These are phyloP conservation scores for Pseudozyma sp. DNA, from an alignment of 1,284 basidiomycete genomes.

Conservation along the genomic window DNA sequence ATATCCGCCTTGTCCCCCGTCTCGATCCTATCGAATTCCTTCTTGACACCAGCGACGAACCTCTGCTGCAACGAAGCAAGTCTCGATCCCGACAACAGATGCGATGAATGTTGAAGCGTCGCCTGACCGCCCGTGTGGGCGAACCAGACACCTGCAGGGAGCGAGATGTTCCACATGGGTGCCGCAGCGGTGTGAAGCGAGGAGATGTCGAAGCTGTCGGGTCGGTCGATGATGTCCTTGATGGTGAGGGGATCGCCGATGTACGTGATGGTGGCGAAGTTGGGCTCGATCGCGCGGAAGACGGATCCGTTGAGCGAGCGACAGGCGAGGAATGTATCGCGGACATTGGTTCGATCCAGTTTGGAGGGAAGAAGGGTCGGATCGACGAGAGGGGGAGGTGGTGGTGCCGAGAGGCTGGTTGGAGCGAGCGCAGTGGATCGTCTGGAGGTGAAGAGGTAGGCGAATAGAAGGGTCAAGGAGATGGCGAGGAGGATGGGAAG, in stretches of 20 bases:
- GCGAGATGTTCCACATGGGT: conserved; percentile 23
- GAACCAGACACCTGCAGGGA: conserved; percentile 7
- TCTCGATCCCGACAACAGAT: conserved; percentile 15
- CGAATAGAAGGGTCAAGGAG: too few relatives aligned
- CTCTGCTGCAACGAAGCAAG: conserved; percentile 11
- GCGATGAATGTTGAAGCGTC: conserved; percentile 6
- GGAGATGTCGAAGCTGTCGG: conserved; percentile 6
- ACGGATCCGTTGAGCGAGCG: conserved; percentile 5
- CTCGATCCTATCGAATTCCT: background rate
- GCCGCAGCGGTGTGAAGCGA: conserved; percentile 14
- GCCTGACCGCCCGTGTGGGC: conserved; percentile 9
- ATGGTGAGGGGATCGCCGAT: conserved; percentile 15
- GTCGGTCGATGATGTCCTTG: conserved; percentile 21
- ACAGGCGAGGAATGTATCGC: conserved; percentile 7
- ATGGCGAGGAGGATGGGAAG: too few relatives aligned
- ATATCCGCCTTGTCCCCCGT: conserved; percentile 1
- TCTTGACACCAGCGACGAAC: background rate
- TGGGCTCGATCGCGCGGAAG: conserved; percentile 7
- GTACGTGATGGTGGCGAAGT: conserved; percentile 4
- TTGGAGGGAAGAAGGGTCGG: background rate
- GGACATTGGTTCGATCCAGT: background rate
- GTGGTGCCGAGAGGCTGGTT: background rate
- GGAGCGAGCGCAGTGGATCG: background rate
- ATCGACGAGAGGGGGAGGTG: conserved; percentile 5
- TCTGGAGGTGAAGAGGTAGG: too few relatives aligned